Evolutionary conservation across 768 basidiomycete genomes (phyloP), one percentile per base, ranked within the genome.

Genomic region (Leccinum arenicola): DNA sequence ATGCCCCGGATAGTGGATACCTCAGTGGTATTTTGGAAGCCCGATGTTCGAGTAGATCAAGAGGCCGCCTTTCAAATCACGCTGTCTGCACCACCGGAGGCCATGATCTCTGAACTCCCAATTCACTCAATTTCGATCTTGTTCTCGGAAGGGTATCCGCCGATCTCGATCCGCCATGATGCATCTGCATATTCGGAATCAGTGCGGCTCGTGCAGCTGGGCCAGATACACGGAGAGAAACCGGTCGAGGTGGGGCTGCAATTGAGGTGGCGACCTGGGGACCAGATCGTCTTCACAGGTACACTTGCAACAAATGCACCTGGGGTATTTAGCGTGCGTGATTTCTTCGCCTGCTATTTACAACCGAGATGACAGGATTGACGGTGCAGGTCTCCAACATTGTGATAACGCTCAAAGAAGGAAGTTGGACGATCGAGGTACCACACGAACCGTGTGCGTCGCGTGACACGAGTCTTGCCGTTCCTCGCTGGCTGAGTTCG

Each of bases 371-470:
- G 52, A 64, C 33, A 11, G 9, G 48, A 48, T 40, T 58, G 52
- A 25, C 50, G 54, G 40, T n/a, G 1, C 53, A 71, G 75, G 59
- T 72, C n/a, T 65, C 70, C 76, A 84, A 63, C 79, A 66, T 88
- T 1, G 68, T 82, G 2, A 60, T 86, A 38, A 82, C 9, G 14
- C 43, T 19, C 0, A 77, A 79, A 2, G 43, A 45, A 21, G 9
- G n/a, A 45, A 21, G 19, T 29, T 94, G 92, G 93, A 81, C 76
- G 45, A 76, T 94, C 25, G 79, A 88, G 43, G 71, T 93, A 33
- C 82, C 84, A 1, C 75, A 87, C 53, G 75, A 79, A 19, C 78
- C 82, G 3, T 74, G 72, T 56, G 69, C 66, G n/a, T 64, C 70
- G 31, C 78, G 77, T 8, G 72, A 74, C 35, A 75, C 74, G 31